These are phyloP conservation scores for Gardenia jasminoides DNA, from an alignment of 257 asterid species.

Conservation along the genomic window DNA sequence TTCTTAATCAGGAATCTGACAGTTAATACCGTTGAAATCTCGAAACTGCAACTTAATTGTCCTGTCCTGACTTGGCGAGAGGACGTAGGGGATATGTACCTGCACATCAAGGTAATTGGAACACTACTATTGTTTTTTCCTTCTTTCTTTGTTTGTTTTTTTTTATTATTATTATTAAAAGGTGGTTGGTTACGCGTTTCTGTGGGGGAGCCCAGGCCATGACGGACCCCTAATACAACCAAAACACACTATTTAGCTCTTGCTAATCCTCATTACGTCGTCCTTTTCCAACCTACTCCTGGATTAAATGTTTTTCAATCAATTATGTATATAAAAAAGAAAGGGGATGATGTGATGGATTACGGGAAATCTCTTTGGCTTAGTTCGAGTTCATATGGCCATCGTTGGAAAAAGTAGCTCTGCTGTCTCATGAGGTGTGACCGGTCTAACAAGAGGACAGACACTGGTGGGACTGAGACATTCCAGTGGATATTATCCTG, in stretches of 20 bases:
- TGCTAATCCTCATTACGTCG: neutral
- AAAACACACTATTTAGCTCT: neutral
- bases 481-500: neutral
- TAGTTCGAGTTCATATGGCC: too few species aligned
- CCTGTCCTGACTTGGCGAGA: slow-evolving; percentile 1
- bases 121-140: neutral
- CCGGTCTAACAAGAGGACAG: neutral
- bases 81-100: neutral
- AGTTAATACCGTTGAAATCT: slow-evolving; percentile 62
- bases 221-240: neutral
- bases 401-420: neutral
- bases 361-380: neutral
- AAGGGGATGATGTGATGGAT: slow-evolving; percentile 1
- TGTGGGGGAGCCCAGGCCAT: neutral
- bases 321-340: too few species aligned
- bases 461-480: neutral
- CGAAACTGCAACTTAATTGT: neutral
- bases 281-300: neutral
- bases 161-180: too few species aligned
- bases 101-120: neutral
- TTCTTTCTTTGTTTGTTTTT: neutral
- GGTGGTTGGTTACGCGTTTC: slow-evolving; percentile 8
- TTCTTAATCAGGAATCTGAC: slow-evolving; percentile 26
- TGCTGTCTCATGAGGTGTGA: neutral
- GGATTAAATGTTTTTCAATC: neutral